Evolutionary conservation across 2,329 filamentous ascomycete genomes (phyloP).

Genomic region (Dactylellina haptotyla): DNA sequence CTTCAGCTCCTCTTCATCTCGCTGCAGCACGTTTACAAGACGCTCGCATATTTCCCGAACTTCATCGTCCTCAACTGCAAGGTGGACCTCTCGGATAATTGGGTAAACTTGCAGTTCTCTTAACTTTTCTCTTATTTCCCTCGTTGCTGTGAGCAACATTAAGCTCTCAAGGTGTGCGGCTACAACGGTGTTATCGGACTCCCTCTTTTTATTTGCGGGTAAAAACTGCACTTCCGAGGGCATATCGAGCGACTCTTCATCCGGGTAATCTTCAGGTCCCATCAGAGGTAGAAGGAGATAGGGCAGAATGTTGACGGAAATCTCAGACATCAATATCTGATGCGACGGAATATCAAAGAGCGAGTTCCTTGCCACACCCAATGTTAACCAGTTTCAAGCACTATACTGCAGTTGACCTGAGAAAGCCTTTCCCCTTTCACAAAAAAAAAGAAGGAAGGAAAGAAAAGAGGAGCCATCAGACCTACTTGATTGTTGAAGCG

Average conservation of each 20-base stretch:
- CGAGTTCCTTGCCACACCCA: constrained; percentile 78
- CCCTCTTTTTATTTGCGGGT: constrained; percentile 86
- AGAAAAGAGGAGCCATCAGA: too few species aligned
- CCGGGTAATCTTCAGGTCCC: constrained; percentile 85
- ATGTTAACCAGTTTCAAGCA: too few species aligned
- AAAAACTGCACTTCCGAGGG: constrained; percentile 88
- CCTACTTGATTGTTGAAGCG: constrained; percentile 84
- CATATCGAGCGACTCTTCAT: constrained; percentile 87
- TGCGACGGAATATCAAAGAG: constrained; percentile 84
- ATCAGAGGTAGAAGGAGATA: constrained; percentile 90
- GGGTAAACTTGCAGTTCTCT: constrained; percentile 85
- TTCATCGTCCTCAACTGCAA: constrained; percentile 78
- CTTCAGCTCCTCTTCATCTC: constrained; percentile 73
- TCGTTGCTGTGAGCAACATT: constrained; percentile 81
- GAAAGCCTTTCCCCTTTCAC: too few species aligned
- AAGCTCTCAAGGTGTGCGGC: constrained; percentile 90
- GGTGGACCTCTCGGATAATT: constrained; percentile 85
- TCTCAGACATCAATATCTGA: constrained; percentile 73
- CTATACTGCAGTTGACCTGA: too few species aligned
- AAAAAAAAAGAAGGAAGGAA: too few species aligned
- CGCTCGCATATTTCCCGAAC: constrained; percentile 87
- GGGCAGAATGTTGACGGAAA: constrained; percentile 81
- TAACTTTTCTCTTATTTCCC: constrained; percentile 77
- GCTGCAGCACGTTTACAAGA: constrained; percentile 86
- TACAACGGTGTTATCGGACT: constrained; percentile 78